These are phyloP conservation scores for Prunus mongolica DNA, from an alignment of 306 rosid genomes.

Conservation along the genomic window DNA sequence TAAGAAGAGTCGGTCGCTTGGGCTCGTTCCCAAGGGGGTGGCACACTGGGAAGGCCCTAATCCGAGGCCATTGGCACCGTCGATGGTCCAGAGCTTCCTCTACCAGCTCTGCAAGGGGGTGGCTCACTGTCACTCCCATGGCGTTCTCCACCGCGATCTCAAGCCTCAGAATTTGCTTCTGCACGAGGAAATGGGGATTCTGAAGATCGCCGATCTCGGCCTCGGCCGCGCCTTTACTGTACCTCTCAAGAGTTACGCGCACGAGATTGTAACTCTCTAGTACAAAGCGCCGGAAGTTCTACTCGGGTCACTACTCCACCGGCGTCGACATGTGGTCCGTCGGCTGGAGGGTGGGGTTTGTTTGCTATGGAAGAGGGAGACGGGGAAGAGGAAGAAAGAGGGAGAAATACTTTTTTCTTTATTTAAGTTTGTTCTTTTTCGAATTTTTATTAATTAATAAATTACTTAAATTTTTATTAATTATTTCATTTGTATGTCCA, in stretches of 20 bases:
- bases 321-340: conserved; percentile 96
- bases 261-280: conserved; percentile 97
- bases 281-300: conserved; percentile 92
- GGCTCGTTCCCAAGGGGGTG: no score
- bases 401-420: no score
- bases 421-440: no score
- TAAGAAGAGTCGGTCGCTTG: no score
- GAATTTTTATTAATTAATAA: no score
- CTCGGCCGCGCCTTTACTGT: conserved; percentile 89
- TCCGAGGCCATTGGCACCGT: no score
- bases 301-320: conserved; percentile 76
- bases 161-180: conserved; percentile 88
- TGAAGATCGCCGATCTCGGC: conserved; percentile 91
- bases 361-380: no score
- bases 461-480: no score
- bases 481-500: no score
- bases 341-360: conserved; percentile 34
- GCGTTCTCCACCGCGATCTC: conserved; percentile 84
- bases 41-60: no score
- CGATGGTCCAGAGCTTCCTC: no score
- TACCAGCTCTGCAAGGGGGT: conserved; percentile 61
- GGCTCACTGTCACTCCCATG: conserved; percentile 90
- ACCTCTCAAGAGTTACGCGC: conserved; percentile 90
- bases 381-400: no score
- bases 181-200: conserved; percentile 61